phyloP scores from a whole-genome alignment of 2,329 filamentous ascomycete species.

The Aspergillus nomiae region DNA sequence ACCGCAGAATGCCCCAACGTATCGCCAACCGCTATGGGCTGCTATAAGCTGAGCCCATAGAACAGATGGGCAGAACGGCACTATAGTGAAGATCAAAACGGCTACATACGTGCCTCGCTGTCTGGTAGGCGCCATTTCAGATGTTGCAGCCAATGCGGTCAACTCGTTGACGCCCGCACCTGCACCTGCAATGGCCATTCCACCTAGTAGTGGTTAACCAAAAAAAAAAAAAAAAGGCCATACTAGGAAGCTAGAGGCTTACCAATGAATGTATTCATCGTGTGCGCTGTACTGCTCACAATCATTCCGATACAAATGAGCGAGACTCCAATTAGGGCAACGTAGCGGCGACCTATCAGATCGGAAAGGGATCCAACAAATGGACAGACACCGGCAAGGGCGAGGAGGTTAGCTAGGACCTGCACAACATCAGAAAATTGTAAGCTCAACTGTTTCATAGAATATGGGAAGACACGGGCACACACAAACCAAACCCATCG shows the following conservation, averaged over 20 bases:
- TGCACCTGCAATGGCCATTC: slow-evolving; percentile 62
- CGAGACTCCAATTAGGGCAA: slow-evolving; percentile 57
- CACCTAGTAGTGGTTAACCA: slow-evolving; percentile 36
- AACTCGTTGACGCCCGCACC: slow-evolving; percentile 70
- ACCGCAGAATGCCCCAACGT: slow-evolving; percentile 45
- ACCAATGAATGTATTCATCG: slow-evolving; percentile 65
- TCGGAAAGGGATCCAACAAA: slow-evolving; percentile 69
- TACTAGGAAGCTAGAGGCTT: slow-evolving; percentile 18
- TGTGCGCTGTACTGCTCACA: slow-evolving; percentile 58
- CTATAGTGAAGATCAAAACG: slow-evolving; percentile 61
- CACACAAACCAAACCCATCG: slow-evolving; percentile 63
- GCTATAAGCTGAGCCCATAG: slow-evolving; percentile 62
- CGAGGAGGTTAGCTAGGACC: slow-evolving; percentile 56
- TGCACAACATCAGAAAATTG: slow-evolving; percentile 10
- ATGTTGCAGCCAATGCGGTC: slow-evolving; percentile 67
- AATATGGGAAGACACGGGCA: not conserved
- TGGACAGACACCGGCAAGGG: slow-evolving; percentile 59
- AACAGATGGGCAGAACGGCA: slow-evolving; percentile 65
- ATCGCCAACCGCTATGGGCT: slow-evolving; percentile 47
- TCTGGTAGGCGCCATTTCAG: slow-evolving; percentile 66
- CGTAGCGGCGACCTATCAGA: slow-evolving; percentile 62
- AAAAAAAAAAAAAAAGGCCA: not conserved
- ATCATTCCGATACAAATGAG: slow-evolving; percentile 63
- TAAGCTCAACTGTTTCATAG: not conserved
- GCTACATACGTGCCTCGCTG: slow-evolving; percentile 67